Percentiles rank a stretch among this genome's conserved stretches.
phyloP scores from a whole-genome alignment of 306 rosid species.

The Rubus parviflorus region DNA sequence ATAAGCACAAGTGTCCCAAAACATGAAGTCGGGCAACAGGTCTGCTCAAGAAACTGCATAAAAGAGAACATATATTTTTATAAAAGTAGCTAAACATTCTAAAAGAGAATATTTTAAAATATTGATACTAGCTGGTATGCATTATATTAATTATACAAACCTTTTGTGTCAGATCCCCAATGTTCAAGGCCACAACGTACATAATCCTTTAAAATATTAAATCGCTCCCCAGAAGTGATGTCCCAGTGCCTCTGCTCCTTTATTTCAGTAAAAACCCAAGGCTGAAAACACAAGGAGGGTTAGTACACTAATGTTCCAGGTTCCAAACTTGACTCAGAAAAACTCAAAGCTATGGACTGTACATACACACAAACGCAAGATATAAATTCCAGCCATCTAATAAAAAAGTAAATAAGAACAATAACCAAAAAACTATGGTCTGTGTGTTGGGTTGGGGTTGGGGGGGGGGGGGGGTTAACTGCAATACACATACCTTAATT shows the following conservation, averaged over 20 bases:
- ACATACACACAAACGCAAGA: slow-evolving; percentile 7
- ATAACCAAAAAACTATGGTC: neutral
- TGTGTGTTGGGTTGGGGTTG: neutral
- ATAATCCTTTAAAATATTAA: slow-evolving; percentile 72
- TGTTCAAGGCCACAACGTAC: slow-evolving; percentile 83
- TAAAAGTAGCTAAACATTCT: neutral
- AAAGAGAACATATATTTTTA: neutral
- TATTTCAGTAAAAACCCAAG: slow-evolving; percentile 92
- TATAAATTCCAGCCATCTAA: neutral
- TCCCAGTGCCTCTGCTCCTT: slow-evolving; percentile 98
- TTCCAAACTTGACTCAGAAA: slow-evolving; percentile 2
- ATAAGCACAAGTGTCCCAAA: neutral
- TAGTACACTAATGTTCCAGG: slow-evolving; percentile 4
- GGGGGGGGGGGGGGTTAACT: neutral
- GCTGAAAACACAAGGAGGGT: slow-evolving; percentile 51
- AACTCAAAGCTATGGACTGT: slow-evolving; percentile 1
- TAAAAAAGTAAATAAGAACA: neutral
- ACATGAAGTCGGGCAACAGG: neutral
- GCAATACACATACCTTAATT: slow-evolving; percentile 58
- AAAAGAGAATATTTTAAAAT: neutral
- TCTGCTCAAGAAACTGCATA: neutral
- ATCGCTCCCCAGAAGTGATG: slow-evolving; percentile 83
- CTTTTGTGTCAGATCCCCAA: slow-evolving; percentile 97
- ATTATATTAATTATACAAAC: slow-evolving; percentile 32
- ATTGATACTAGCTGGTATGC: neutral